phyloP scores from a whole-genome alignment of 805 yeast genomes.

The Torulaspora microellipsoides region DNA sequence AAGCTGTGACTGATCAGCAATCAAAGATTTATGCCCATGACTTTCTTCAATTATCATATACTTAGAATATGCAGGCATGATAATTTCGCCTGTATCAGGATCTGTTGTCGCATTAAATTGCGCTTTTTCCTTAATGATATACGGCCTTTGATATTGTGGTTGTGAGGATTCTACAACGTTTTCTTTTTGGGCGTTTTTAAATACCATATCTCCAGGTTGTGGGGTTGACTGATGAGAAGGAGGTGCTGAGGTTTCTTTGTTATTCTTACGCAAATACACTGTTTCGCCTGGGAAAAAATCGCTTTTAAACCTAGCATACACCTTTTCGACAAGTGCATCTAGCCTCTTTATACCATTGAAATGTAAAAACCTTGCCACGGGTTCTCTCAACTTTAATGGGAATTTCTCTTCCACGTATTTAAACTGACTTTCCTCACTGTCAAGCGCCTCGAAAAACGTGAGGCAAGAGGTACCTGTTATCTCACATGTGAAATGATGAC shows the following conservation, averaged over 20 bases:
- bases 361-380: constrained; percentile 80
- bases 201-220: constrained; percentile 14
- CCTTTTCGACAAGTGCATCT: constrained; percentile 83
- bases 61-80: constrained; percentile 53
- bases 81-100: constrained; percentile 33
- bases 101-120: constrained; percentile 53
- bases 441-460: constrained; percentile 84
- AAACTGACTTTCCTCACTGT: constrained; percentile 63
- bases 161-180: constrained; percentile 7
- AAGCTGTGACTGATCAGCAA: constrained; percentile 69
- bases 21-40: constrained; percentile 51
- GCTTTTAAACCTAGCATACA: constrained; percentile 67
- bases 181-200: constrained; percentile 5
- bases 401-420: constrained; percentile 69
- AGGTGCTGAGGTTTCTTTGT: constrained; percentile 11
- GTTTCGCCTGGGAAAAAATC: constrained; percentile 91
- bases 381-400: constrained; percentile 90
- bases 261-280: constrained; percentile 50
- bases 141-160: constrained; percentile 30
- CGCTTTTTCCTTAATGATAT: constrained; percentile 80
- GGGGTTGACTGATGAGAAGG: constrained; percentile 21
- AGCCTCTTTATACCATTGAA: constrained; percentile 76
- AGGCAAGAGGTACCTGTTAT: constrained; percentile 90
- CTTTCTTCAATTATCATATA: constrained; percentile 63
- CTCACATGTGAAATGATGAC: constrained; percentile 87